Base-by-base conservation (phyloP, 805 yeast species). In the Metschnikowia lachancei region DNA sequence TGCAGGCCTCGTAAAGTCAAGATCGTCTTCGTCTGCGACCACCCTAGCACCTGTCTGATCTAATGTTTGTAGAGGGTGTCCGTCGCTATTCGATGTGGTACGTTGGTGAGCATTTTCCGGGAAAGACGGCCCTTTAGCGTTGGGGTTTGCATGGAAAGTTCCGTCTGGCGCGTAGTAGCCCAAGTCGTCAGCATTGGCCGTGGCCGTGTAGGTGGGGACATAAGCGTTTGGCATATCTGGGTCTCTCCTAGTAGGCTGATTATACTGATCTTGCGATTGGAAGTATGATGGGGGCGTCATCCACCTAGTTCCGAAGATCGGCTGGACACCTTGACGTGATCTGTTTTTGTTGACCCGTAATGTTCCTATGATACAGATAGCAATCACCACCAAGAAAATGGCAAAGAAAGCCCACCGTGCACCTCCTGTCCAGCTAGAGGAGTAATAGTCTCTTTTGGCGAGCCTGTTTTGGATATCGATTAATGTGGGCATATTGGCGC, bases 281-380 rank as follows among this genome's bases (percentile, higher is more conserved):
- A 72, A 61, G 59, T 87, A 87, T 10, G 83, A 73, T 0, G 95
- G 95, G 6, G 96, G 96, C 0, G 94, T 85, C 70, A 89, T 80
- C 95, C 95, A 86, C 10, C 86, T 78, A 1, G 94, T 86, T 9
- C 92, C 92, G 49, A 78, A 69, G 1, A 87, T 70, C 0, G 96
- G 95, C 22, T 67, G 70, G 51, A 70, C 66, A 1, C 84, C 84
- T 19, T 59, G 57, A 36, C 58, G 64, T 9, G 67, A 53, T 62
- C 95, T 72, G 46, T 71, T 72, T 38, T 69, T 76, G 57, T 86
- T 86, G 12, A 79, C 68, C 31, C 78, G 57, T 20, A 84, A 63
- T 0, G 86, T 81, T 38, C 75, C 75, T 0, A 76, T 24, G 3
- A 83, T 53, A 2, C 81, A 67, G 1, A 77, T 46, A 2, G 80